These are phyloP conservation scores for Penicillium hesseltinei DNA, from an alignment of 2,329 filamentous ascomycete genomes.

Conservation along the genomic window DNA sequence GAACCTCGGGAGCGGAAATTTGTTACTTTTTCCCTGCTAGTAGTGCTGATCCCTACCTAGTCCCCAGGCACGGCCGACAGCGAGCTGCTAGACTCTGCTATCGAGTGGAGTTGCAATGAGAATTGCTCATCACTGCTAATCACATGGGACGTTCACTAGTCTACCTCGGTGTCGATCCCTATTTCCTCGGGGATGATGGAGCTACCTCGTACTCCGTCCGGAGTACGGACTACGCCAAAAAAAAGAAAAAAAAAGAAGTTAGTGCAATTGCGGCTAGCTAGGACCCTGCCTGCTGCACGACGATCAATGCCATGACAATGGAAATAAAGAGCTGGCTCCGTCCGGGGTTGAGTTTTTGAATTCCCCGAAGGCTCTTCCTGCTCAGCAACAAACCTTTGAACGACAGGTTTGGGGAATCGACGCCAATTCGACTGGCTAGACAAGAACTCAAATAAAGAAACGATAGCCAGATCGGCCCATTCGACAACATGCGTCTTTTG, in stretches of 20 bases:
- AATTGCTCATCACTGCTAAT: background rate
- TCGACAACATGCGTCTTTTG: conserved; percentile 25
- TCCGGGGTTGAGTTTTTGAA: background rate
- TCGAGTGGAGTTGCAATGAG: conserved; percentile 2
- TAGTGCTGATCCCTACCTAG: conserved; percentile 4
- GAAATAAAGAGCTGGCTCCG: conserved; percentile 2
- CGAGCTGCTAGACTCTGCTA: background rate
- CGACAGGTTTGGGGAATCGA: conserved; percentile 12
- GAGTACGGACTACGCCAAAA: background rate
- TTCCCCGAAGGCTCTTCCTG: conserved; percentile 9
- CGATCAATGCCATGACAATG: background rate
- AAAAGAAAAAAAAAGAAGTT: background rate
- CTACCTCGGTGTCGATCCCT: conserved; percentile 11
- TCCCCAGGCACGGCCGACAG: conserved; percentile 2
- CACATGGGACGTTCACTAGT: conserved; percentile 2
- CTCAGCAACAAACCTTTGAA: conserved; percentile 6
- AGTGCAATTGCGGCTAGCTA: conserved; percentile 2
- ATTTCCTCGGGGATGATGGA: conserved; percentile 5
- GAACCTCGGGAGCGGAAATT: conserved; percentile 3
- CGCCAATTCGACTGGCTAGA: conserved; percentile 2
- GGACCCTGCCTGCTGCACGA: background rate
- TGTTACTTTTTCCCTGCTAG: background rate
- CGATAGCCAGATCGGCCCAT: background rate
- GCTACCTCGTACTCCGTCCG: background rate
- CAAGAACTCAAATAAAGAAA: background rate